Conservation (phyloP, 108 stramenopile species). For the Fragilaria radians region DNA sequence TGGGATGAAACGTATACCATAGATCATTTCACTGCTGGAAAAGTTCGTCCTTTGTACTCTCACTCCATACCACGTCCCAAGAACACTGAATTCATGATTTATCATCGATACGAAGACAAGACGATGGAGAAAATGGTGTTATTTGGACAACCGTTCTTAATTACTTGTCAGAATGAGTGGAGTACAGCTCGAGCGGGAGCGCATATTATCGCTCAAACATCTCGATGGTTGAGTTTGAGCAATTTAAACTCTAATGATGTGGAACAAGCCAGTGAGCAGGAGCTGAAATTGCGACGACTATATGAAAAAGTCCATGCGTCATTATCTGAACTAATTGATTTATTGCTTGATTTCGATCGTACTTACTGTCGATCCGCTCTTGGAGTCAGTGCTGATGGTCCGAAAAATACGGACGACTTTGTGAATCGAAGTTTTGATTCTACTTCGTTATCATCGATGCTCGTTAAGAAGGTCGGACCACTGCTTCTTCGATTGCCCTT, state of each 20-base stretch:
- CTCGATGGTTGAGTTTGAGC: constrained; percentile 45
- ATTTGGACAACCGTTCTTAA: constrained; percentile 70
- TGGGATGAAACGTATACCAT: constrained; percentile 90
- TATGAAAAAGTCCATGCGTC: constrained; percentile 45
- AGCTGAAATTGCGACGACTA: constrained; percentile 21
- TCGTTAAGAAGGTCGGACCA: constrained; percentile 44
- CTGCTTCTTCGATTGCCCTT: constrained; percentile 70
- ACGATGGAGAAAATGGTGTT: constrained; percentile 27
- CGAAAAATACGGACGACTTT: constrained; percentile 8
- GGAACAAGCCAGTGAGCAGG: constrained; percentile 26
- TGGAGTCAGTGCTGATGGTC: constrained; percentile 14
- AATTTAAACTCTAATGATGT: constrained; percentile 13
- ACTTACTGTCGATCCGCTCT: constrained; percentile 49
- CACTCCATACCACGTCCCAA: constrained; percentile 61
- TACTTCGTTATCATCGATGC: constrained; percentile 29
- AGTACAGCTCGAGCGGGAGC: constrained; percentile 86
- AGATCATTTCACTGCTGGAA: constrained; percentile 63
- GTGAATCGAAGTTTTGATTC: constrained; percentile 50
- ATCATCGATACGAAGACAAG: constrained; percentile 54
- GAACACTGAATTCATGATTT: constrained; percentile 72
- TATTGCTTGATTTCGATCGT: constrained; percentile 55
- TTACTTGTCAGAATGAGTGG: constrained; percentile 82
- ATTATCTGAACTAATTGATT: constrained; percentile 61
- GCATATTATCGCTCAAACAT: constrained; percentile 79
- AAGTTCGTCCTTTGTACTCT: constrained; percentile 72